Conservation (phyloP, 2,329 filamentous ascomycete species). For the Trichoderma sp. region DNA sequence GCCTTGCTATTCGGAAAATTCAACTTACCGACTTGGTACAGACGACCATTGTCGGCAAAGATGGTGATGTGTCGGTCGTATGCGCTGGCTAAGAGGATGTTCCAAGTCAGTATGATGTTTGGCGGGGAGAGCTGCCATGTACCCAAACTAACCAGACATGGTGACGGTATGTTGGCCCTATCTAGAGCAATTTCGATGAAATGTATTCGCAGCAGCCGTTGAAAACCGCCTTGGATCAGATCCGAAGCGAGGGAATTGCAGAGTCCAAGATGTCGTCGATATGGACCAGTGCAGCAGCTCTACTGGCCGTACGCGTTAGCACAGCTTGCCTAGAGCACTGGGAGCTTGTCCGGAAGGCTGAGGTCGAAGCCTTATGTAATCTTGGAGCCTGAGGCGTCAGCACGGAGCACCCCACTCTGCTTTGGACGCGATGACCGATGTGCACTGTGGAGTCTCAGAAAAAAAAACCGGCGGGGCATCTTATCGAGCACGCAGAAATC, state of each 20-base stretch:
- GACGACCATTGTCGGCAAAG: conserved; percentile 96
- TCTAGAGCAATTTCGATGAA: conserved; percentile 12
- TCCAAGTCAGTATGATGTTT: conserved; percentile 28
- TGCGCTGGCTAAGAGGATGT: conserved; percentile 54
- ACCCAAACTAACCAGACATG: conserved; percentile 50
- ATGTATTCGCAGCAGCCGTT: conserved; percentile 2
- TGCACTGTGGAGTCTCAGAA: conserved; percentile 12
- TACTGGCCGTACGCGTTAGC: conserved; percentile 41
- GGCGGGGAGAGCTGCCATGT: conserved; percentile 19
- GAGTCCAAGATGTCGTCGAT: not conserved
- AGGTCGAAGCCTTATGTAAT: conserved; percentile 30
- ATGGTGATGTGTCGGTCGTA: conserved; percentile 99
- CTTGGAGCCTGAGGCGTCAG: conserved; percentile 33
- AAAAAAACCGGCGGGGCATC: conserved; percentile 19
- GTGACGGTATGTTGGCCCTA: conserved; percentile 33
- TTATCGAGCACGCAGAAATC: conserved; percentile 9
- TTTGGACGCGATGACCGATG: not conserved
- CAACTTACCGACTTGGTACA: conserved; percentile 97
- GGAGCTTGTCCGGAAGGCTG: conserved; percentile 31
- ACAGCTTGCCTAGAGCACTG: conserved; percentile 46
- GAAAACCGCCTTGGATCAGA: not conserved
- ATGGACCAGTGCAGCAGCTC: conserved; percentile 23
- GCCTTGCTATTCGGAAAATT: conserved; percentile 4
- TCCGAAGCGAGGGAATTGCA: conserved; percentile 8
- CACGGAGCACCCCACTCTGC: not conserved